Evolutionary conservation across 2,329 filamentous ascomycete genomes (phyloP), one percentile per base, ranked within the genome.

Genomic region (Plenodomus biglobosus): DNA sequence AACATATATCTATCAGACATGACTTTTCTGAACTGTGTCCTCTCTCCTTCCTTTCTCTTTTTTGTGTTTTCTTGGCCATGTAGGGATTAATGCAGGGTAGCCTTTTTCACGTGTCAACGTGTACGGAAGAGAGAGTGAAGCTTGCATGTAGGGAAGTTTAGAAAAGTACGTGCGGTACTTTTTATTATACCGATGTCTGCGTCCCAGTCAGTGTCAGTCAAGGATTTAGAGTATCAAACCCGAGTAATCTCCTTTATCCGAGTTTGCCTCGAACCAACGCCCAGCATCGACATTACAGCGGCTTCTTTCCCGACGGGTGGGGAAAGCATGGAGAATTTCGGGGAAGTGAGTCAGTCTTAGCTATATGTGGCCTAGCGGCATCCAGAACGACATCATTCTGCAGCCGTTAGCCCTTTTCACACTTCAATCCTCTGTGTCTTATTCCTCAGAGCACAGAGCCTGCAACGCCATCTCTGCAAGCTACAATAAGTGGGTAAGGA

Each of bases 271-370:
- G 58, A 61, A 35, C 27, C 34, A 59, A 56, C 13, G 42, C 60
- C 60, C n/a, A n/a, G 60, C 52, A 18, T 30, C 18, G 37, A 30
- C 39, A 19, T 41, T 30, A 37, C 27, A 47, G 38, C 50, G 41
- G 47, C 34, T 38, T 32, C 38, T 63, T 63, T 56, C 22, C 60
- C 60, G 60, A 52, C 60, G 60, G 59, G 39, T 20, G 61, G 46
- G 39, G 22, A 35, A n/a, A 32, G 38, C 45, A 34, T 50, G 30
- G 27, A 20, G 19, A 40, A 24, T 18, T 40, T 46, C 51, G 53
- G 53, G 43, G 57, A 52, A 39, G 27, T 24, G 22, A 11, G 45
- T 34, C 36, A 42, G 24, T 42, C 52, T 47, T 41, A 11, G 15
- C 46, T 27, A 11, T 15, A 45, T 36, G 10, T 32, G 22, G 54